phyloP scores from a whole-genome alignment of 2,329 filamentous ascomycete genomes.

The Penicillium sclerotigenum region DNA sequence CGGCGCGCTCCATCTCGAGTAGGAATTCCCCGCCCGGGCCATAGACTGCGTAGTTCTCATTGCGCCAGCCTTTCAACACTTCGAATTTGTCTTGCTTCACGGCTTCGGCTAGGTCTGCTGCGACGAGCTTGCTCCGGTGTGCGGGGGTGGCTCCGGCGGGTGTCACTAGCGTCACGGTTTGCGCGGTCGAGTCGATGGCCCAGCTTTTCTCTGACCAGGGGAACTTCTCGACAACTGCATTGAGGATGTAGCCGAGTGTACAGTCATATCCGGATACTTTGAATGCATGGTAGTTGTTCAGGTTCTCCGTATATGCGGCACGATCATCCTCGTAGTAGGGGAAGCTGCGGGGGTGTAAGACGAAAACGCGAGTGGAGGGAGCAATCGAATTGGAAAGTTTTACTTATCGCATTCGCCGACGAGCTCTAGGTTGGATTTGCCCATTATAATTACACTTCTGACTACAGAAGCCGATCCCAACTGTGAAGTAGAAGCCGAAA shows the following conservation, averaged over 20 bases:
- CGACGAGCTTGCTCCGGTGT: slow-evolving; percentile 59
- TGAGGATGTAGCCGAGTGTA: slow-evolving; percentile 59
- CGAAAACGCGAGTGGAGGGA: background rate
- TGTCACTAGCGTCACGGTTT: slow-evolving; percentile 61
- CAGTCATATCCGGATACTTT: slow-evolving; percentile 65
- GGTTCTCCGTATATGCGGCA: slow-evolving; percentile 52
- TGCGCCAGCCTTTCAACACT: slow-evolving; percentile 73
- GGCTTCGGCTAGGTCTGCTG: slow-evolving; percentile 63
- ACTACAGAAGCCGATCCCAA: background rate
- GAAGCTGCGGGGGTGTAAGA: slow-evolving; percentile 56
- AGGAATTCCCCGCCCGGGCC: slow-evolving; percentile 56
- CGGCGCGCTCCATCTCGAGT: slow-evolving; percentile 74
- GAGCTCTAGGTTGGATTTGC: slow-evolving; percentile 52
- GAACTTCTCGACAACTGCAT: slow-evolving; percentile 43
- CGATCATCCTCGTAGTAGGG: slow-evolving; percentile 67
- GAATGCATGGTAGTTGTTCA: slow-evolving; percentile 59
- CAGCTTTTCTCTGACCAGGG: slow-evolving; percentile 56
- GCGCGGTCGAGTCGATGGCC: slow-evolving; percentile 56
- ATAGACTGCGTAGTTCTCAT: slow-evolving; percentile 79
- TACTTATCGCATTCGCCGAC: slow-evolving; percentile 57
- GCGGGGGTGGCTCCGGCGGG: slow-evolving; percentile 56
- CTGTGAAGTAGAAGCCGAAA: background rate
- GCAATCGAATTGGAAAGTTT: background rate
- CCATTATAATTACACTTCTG: slow-evolving; percentile 22
- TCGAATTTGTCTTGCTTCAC: slow-evolving; percentile 68